Evolutionary conservation across 306 rosid species (phyloP), one percentile per base, ranked within the genome.

Genomic region (Notholithocarpus densiflorus): DNA sequence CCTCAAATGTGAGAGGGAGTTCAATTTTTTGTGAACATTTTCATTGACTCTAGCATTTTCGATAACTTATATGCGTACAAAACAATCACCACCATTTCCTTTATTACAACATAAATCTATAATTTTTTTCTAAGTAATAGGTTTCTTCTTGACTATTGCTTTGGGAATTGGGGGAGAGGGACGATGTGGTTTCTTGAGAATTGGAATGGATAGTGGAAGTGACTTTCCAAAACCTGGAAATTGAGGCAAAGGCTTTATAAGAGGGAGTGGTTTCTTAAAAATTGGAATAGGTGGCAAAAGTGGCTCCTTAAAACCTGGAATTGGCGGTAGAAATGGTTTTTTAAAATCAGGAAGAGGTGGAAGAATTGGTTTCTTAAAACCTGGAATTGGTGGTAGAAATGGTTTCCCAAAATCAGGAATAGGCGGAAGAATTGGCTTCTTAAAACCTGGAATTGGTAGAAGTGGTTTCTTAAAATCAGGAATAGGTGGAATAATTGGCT

Each of bases 241-340:
- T 48, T 11, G 14, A 56, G 21, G 27, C 5, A n/a, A 48, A 12
- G 17, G 17, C 15, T 45, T 37, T 37, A 37, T 6, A 6, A 37
- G 10, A 37, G 43, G 43, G 43, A 29, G 21, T 76, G 73, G 84
- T 54, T 71, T 82, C 74, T 62, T 14, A 26, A 72, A 71, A 24
- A 52, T 24, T 31, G 60, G 84, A 23, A 59, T 15, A 71, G 54
- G 13, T 34, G 68, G 84, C 14, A 45, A 45, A 45, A 45, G 52
- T 45, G 52, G 43, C 43, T 6, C 43, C 43, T 37, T 37, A 10
- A 37, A 37, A 37, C 43, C 10, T 56, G 14, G 65, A 57, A 57
- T 11, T 7, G 29, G 29, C 4, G 27, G 65, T n/a, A 23, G 31
- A 20, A 57, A 26, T 23, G 65, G 29, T 11, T 56, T 17, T 5